phyloP scores from a whole-genome alignment of 1,139 yeast species.

The Sugiyamaella japonica region DNA sequence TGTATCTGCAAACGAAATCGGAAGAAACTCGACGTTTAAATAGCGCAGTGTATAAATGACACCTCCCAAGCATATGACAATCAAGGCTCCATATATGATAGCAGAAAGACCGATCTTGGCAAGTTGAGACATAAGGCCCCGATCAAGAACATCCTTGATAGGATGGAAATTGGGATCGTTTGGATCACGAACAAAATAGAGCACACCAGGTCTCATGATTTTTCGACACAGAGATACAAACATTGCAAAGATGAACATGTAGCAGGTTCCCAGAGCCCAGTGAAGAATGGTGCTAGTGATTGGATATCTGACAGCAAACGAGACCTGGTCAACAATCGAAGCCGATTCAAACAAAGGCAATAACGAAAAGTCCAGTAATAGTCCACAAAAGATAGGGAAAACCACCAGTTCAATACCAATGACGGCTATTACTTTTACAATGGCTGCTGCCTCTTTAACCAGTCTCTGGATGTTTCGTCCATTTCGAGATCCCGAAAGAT shows the following conservation, averaged over 20 bases:
- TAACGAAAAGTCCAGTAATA: conserved; percentile 66
- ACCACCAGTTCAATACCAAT: conserved; percentile 76
- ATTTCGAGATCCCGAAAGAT: conserved; percentile 4
- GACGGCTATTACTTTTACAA: conserved; percentile 71
- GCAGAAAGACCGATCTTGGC: conserved; percentile 75
- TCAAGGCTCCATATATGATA: conserved; percentile 70
- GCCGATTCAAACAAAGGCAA: conserved; percentile 38
- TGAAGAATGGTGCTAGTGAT: conserved; percentile 41
- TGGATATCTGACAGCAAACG: conserved; percentile 31
- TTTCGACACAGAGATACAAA: conserved; percentile 83
- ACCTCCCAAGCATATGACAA: conserved; percentile 72
- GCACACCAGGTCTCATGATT: conserved; percentile 82
- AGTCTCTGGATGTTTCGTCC: conserved; percentile 5
- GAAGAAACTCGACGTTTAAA: conserved; percentile 37
- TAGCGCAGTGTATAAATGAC: conserved; percentile 56
- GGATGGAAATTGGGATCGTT: conserved; percentile 90
- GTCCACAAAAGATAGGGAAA: conserved; percentile 88
- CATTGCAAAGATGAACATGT: conserved; percentile 84
- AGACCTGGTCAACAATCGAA: conserved; percentile 20
- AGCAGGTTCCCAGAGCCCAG: conserved; percentile 79
- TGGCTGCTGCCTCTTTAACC: conserved; percentile 46
- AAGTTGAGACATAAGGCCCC: conserved; percentile 70
- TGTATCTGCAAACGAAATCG: conserved; percentile 29
- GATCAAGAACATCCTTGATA: conserved; percentile 83
- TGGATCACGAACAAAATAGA: conserved; percentile 89